Evolutionary conservation across 176 grass and related monocot genomes (phyloP), one percentile per base, ranked within the genome.

Genomic region (Musa beccarii): DNA sequence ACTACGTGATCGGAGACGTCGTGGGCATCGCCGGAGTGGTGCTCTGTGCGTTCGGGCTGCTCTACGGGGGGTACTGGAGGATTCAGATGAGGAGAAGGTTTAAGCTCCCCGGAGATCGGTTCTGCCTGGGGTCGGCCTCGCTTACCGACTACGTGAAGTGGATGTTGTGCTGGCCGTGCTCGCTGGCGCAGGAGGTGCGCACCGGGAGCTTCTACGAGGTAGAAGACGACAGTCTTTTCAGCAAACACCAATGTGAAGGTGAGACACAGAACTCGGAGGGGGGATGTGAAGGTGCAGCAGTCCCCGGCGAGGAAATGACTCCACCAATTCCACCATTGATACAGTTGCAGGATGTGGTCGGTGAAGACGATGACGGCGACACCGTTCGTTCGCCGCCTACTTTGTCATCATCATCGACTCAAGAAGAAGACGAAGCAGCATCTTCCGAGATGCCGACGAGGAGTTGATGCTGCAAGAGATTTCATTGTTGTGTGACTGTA

Each of bases 1-100:
- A 77, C 20, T 17, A 2, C 13, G 75, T 64, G 2, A 23, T 77
- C 49, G 29, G 21, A 77, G 61, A 65, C 49, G 5, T 51, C 16
- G n/a, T 77, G n/a, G 59, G 59, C 1, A 29, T 66, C 10, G 49
- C 43, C 7, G 75, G 75, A 21, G 21, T 65, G 13, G 34, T 77
- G 12, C 59, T 77, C 10, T 77, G 75, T 21, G 19, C 20, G 43
- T 77, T 63, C 9, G 75, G 75, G n/a, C 52, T 76, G 49, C 49
- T 76, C 4, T 76, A 76, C 43, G 75, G 75, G 11, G 75, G 75
- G 2, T 77, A 22, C 25, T 77, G 75, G 75, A 77, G 75, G 59
- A 52, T 65, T 63, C 59, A 53, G 49, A 65, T 77, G 75, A 65
- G 75, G 75, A 53, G 52, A 52, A 64, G 61, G 12, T 53, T 66